Conservation (phyloP, 2,329 filamentous ascomycete genomes). For the Pseudogymnoascus pannorum region DNA sequence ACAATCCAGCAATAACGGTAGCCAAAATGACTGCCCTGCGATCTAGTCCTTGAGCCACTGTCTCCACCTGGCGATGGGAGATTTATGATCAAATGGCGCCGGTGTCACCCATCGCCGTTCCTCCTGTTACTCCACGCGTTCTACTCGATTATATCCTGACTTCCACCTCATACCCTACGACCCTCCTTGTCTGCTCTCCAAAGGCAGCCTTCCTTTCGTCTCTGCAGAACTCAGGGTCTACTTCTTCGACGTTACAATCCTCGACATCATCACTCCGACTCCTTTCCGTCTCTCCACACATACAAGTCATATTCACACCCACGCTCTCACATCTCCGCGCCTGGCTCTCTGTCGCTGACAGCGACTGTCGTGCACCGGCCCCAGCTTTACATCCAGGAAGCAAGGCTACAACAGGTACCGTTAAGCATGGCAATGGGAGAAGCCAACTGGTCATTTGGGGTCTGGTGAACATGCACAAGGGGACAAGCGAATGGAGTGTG, state of each 20-base stretch:
- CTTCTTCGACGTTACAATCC: constrained; percentile 9
- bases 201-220: constrained; percentile 57
- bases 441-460: constrained; percentile 54
- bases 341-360: constrained; percentile 49
- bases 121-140: constrained; percentile 36
- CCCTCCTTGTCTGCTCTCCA: constrained; percentile 63
- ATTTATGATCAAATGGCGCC: constrained; percentile 16
- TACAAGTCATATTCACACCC: constrained; percentile 65
- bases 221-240: constrained; percentile 43
- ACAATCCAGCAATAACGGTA: neutral
- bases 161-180: constrained; percentile 49
- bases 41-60: neutral
- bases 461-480: constrained; percentile 56
- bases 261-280: constrained; percentile 60
- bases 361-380: constrained; percentile 30
- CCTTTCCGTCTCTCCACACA: constrained; percentile 58
- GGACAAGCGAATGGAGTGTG: constrained; percentile 66
- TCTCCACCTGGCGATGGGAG: neutral
- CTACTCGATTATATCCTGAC: constrained; percentile 60
- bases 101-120: constrained; percentile 37
- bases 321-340: constrained; percentile 72
- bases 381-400: constrained; percentile 25
- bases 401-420: neutral
- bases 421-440: constrained; percentile 32
- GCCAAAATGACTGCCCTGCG: neutral